Base-by-base conservation (phyloP, 345 rosid species). In the Eucalyptus victrix region DNA sequence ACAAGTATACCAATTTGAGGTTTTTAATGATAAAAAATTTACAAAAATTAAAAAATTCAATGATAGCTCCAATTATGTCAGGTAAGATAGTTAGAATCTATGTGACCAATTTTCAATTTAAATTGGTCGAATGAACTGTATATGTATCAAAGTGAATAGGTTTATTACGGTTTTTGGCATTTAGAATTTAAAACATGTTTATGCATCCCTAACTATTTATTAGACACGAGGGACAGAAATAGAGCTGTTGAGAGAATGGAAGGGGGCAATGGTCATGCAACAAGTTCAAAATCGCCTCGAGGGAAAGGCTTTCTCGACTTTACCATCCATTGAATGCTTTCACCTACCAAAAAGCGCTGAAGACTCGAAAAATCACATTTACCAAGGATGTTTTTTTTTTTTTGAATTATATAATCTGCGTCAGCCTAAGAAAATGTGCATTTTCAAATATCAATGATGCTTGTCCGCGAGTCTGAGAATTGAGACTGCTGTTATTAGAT, bases 1-100 rank as follows among this genome's bases (percentile, higher is more conserved):
- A 56, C 3, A 56, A 23, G 0, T 9, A 56, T 24, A 56, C 3
- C 0, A 4, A 56, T 56, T 24, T 56, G 0, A 5, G 5, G 13
- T 24, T 56, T 56, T 56, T 56, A 23, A 23, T 56, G 30, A 56
- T 24, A 56, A 9, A 23, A 56, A 56, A 9, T 5, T 56, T 56
- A 56, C 12, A 56, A 56, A 24, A 56, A 4, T 56, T 19, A 1
- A 19, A 53, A 53, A 19, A 53, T 23, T 19, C 5, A 7, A 53
- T 8, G 5, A 8, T 53, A 53, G 56, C 56, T 53, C 56, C 24
- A 53, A 53, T 53, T 19, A 53, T 53, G 4, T 19, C 5, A 19
- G 0, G 9, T 53, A 19, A 53, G 56, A 51, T 2, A 18, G 9
- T 19, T 0, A 51, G 9, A 51, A 54, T 54, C 9, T 23, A 56